Conservation (phyloP, 495 filamentous ascomycete species). For the Penicillium robsamsonii region DNA sequence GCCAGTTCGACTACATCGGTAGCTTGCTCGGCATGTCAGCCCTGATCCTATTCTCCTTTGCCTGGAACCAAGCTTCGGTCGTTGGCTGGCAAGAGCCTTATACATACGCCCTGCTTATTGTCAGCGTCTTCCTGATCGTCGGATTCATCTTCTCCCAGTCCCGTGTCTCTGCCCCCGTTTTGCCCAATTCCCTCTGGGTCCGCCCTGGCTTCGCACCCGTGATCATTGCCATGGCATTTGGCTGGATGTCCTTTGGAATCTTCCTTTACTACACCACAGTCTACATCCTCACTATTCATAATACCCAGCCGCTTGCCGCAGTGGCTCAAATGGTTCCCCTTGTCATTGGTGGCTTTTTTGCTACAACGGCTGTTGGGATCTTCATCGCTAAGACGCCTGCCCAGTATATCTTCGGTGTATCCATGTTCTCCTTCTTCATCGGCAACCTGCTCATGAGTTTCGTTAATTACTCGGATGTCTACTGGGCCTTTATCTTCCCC, state of each 20-base stretch:
- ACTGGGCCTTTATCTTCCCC: slow-evolving; percentile 41
- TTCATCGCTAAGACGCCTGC: slow-evolving; percentile 35
- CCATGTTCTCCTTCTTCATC: slow-evolving; percentile 39
- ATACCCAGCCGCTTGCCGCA: slow-evolving; percentile 28
- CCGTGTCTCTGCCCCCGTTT: no score
- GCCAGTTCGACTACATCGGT: slow-evolving; percentile 48
- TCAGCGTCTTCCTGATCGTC: no score
- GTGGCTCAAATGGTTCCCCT: slow-evolving; percentile 36
- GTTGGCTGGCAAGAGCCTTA: no score
- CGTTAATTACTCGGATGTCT: slow-evolving; percentile 24
- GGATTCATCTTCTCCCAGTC: no score
- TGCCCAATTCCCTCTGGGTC: slow-evolving; percentile 32
- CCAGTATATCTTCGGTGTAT: slow-evolving; percentile 42
- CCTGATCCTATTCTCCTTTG: no score
- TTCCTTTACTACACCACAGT: slow-evolving; percentile 45
- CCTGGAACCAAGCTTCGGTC: no score
- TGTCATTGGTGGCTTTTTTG: slow-evolving; percentile 35
- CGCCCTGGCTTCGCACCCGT: slow-evolving; percentile 34
- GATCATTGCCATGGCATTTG: slow-evolving; percentile 34
- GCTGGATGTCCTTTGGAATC: slow-evolving; percentile 43
- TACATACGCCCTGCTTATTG: no score
- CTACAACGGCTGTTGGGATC: slow-evolving; percentile 34
- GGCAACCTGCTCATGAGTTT: slow-evolving; percentile 33
- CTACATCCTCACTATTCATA: slow-evolving; percentile 33
- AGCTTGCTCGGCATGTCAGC: slow-evolving; percentile 36